These are phyloP conservation scores for Cyclotella distinguenda DNA, from an alignment of 108 stramenopile species.

Conservation along the genomic window DNA sequence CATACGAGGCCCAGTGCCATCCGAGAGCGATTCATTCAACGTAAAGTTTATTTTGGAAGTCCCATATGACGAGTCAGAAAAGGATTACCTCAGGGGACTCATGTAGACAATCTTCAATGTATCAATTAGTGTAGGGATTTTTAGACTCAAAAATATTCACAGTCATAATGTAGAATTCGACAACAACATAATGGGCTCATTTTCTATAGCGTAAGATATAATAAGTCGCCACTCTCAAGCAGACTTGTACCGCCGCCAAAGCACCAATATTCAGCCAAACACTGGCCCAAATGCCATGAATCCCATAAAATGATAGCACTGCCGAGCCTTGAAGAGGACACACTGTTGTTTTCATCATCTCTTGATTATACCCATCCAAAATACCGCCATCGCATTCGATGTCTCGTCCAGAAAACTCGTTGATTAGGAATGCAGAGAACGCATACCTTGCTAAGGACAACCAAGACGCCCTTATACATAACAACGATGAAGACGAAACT, in stretches of 20 bases:
- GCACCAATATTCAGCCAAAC: conserved; percentile 72
- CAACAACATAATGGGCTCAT: no score
- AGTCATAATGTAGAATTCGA: no score
- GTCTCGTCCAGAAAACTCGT: conserved; percentile 61
- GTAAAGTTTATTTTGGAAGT: conserved; percentile 1
- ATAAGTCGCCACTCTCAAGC: conserved; percentile 49
- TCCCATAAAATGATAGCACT: conserved; percentile 57
- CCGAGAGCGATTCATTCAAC: background rate
- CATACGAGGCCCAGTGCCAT: background rate
- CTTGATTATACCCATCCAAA: conserved; percentile 17
- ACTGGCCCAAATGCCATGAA: conserved; percentile 53
- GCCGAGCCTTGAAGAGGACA: conserved; percentile 69
- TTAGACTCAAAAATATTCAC: no score
- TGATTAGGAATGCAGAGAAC: conserved; percentile 69
- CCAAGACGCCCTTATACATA: conserved; percentile 63
- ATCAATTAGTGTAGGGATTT: no score
- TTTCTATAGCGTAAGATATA: conserved; percentile 42
- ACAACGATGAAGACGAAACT: no score
- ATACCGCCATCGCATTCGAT: conserved; percentile 55
- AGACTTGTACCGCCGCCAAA: conserved; percentile 47
- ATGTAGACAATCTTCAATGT: no score
- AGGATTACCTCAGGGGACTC: conserved; percentile 9
- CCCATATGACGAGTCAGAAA: conserved; percentile 10
- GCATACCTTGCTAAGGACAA: conserved; percentile 74
- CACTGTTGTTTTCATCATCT: no score